Conservation (phyloP, 2,329 filamentous ascomycete genomes). For the Ceratocystis alfenasii region DNA sequence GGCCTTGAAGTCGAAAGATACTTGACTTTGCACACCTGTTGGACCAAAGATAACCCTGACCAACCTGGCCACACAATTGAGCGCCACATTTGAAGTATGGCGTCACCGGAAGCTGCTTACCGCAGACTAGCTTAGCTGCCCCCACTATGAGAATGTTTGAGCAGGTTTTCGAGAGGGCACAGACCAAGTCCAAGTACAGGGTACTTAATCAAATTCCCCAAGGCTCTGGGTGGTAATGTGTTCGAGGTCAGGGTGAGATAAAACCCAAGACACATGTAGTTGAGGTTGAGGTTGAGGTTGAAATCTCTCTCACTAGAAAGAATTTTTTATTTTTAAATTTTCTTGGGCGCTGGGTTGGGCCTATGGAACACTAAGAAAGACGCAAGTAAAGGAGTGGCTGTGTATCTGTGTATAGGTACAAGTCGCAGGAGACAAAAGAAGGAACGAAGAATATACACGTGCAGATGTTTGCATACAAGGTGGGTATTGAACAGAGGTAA, state of each 20-base stretch:
- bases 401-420: background rate
- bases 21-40: background rate
- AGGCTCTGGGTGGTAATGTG: background rate
- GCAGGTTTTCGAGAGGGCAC: slow-evolving; percentile 35
- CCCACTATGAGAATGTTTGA: slow-evolving; percentile 39
- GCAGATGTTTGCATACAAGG: slow-evolving; percentile 1
- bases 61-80: background rate
- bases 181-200: slow-evolving; percentile 27
- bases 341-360: too few relatives aligned
- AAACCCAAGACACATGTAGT: background rate
- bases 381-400: background rate
- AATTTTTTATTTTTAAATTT: background rate
- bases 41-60: too few relatives aligned
- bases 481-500: slow-evolving; percentile 9
- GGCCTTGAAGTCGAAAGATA: too few relatives aligned
- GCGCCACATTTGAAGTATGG: slow-evolving; percentile 3
- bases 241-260: background rate
- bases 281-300: background rate
- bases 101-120: background rate
- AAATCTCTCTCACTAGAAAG: background rate
- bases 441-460: background rate
- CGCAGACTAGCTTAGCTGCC: background rate
- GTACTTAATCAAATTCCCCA: slow-evolving; percentile 27
- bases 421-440: background rate
- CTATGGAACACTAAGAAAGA: background rate